Base-by-base conservation (phyloP, 371 early-diverging fungal species). In the Mucor plumbeus region DNA sequence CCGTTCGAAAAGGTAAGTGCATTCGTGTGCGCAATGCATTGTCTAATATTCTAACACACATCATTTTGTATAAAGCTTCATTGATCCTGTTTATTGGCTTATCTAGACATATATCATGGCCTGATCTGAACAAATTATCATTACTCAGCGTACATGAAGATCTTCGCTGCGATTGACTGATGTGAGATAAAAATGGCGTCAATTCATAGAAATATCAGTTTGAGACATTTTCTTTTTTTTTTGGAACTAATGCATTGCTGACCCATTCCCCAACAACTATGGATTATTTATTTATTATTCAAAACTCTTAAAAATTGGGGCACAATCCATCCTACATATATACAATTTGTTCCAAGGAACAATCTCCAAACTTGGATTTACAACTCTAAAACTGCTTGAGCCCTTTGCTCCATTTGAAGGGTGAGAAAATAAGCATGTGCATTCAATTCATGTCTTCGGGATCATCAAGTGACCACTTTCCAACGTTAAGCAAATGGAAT, bases 341-440 rank as follows among this genome's bases (percentile, higher is more conserved):
- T 11, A 50, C 21, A 53, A 14, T 13, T 53, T 13, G 53, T 26
- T 53, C 53, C 53, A 53, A 31, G 53, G 53, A 53, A 21, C 53
- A 26, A 53, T 53, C 31, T 31, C 53, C 53, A 26, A 53, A 53
- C 53, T 53, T 26, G 53, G 53, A 53, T 19, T 38, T 38, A 11
- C 31, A 31, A 19, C 53, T 53, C 31, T 11, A 53, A 47, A 19
- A 19, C 47, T 47, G 8, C 8, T 19, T 19, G 26, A 26, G 26
- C 17, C 47, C 8, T n/a, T 41, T 41, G 4, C 47, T 19, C 8
- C 31, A 31, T 53, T 53, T 31, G 53, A 53, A 48, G 35, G 62
- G 43, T 64, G 61, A 64, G 60, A 64, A 64, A 58, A 65, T 44
- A 61, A 64, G 57, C 69, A 69, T 69, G 65, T 69, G 69, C 69